These are phyloP conservation scores for Lathyrus oleraceus DNA, from an alignment of 306 rosid species.

Conservation along the genomic window DNA sequence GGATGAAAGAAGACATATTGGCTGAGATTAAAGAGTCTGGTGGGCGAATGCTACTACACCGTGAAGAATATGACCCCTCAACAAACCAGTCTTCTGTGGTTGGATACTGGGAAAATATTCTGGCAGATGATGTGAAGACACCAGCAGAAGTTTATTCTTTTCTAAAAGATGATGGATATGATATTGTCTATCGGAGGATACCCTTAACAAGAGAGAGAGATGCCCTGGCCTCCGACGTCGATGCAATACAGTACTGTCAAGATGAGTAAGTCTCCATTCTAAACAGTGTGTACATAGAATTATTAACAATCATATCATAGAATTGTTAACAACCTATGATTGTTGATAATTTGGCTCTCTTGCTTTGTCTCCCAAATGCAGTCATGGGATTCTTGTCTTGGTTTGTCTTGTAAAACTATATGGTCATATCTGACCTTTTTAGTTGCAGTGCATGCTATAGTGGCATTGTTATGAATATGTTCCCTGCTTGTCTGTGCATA, in stretches of 20 bases:
- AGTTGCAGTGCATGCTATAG: too few species aligned
- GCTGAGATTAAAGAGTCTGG: conserved; percentile 74
- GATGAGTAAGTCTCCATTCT: conserved; percentile 67
- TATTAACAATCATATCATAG: conserved; percentile 1
- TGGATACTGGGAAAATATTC: conserved; percentile 83
- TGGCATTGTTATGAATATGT: too few species aligned
- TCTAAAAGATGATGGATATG: conserved; percentile 64
- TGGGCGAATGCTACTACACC: conserved; percentile 81
- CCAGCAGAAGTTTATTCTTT: conserved; percentile 80
- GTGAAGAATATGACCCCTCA: conserved; percentile 76
- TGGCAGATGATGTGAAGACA: conserved; percentile 75
- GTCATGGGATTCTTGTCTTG: too few species aligned
- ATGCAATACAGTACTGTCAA: conserved; percentile 74
- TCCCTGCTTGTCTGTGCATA: background rate
- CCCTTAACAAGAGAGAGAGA: conserved; percentile 85
- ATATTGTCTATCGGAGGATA: conserved; percentile 64
- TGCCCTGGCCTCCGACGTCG: conserved; percentile 77
- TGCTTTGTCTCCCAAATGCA: too few species aligned
- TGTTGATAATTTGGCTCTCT: too few species aligned
- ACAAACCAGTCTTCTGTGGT: conserved; percentile 65
- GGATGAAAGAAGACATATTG: conserved; percentile 79
- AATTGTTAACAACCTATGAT: too few species aligned
- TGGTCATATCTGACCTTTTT: too few species aligned
- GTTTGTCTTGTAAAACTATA: too few species aligned
- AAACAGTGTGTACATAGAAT: too few species aligned